Percentiles rank a stretch among this genome's conserved stretches.
Conservation (phyloP, 192 early-diverging fungal genomes). For the Gigaspora rosea region DNA sequence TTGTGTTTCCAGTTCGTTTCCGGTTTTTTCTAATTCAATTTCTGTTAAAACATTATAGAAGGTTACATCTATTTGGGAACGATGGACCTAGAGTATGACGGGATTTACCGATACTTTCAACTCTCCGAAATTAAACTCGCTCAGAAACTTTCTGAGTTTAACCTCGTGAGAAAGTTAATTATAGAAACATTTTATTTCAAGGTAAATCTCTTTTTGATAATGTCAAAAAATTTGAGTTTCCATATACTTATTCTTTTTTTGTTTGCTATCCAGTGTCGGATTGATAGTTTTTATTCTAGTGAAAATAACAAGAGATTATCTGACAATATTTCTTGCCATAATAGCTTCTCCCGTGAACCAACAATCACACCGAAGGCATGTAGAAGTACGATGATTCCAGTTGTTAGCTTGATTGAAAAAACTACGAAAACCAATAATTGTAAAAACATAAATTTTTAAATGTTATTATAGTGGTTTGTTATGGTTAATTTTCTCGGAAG, state of each 20-base stretch:
- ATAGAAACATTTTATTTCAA: slow-evolving; percentile 5
- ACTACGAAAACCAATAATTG: too few species aligned
- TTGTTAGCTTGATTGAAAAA: too few species aligned
- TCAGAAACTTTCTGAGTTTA: slow-evolving; percentile 3
- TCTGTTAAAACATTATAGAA: neutral
- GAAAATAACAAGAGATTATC: too few species aligned
- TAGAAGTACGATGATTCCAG: too few species aligned
- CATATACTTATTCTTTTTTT: neutral
- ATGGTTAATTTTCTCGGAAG: too few species aligned
- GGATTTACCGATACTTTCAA: neutral
- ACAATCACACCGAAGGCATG: too few species aligned
- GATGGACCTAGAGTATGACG: slow-evolving; percentile 4
- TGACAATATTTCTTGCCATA: too few species aligned
- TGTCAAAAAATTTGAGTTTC: neutral
- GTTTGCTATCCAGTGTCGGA: slow-evolving; percentile 7
- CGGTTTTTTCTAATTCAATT: neutral
- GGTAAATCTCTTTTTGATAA: neutral
- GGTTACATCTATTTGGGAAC: neutral
- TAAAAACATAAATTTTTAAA: too few species aligned
- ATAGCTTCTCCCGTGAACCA: too few species aligned
- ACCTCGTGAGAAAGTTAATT: neutral
- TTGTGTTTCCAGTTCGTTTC: neutral
- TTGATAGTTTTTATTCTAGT: slow-evolving; percentile 6
- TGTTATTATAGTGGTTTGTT: too few species aligned
- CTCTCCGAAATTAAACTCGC: neutral